phyloP scores from a whole-genome alignment of 2,329 filamentous ascomycete genomes.

The Cladosporium sp. region DNA sequence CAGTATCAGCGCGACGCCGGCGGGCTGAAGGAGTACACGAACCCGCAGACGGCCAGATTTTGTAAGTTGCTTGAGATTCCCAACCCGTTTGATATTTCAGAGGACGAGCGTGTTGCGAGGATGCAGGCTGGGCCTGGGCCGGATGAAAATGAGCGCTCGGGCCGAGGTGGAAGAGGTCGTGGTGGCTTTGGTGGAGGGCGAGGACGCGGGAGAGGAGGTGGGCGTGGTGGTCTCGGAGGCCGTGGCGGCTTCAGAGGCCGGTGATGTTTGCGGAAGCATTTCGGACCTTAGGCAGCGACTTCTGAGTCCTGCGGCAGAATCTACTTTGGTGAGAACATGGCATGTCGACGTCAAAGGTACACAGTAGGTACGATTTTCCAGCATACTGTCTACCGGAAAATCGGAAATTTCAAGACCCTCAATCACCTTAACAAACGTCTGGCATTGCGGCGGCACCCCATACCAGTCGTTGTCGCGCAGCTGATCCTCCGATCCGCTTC shows the following conservation, averaged over 20 bases:
- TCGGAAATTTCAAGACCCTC: too few species aligned
- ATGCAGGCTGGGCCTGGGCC: constrained; percentile 53
- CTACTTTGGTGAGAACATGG: too few species aligned
- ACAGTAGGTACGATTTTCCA: too few species aligned
- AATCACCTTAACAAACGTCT: too few species aligned
- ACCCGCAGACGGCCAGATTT: constrained; percentile 76
- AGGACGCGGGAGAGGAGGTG: constrained; percentile 16
- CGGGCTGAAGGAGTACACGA: constrained; percentile 72
- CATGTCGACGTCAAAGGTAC: too few species aligned
- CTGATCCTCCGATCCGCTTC: too few species aligned
- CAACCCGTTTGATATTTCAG: constrained; percentile 68
- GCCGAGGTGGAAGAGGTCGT: constrained; percentile 19
- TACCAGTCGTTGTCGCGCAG: too few species aligned
- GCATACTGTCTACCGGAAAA: too few species aligned
- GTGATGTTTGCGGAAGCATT: not conserved
- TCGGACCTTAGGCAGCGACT: not conserved
- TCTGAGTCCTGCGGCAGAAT: too few species aligned
- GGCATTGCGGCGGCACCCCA: too few species aligned
- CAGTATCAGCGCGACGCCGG: constrained; percentile 22
- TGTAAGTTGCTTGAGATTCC: constrained; percentile 70
- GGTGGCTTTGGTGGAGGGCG: constrained; percentile 16
- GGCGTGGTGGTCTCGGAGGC: constrained; percentile 9
- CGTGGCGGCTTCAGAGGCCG: constrained; percentile 6
- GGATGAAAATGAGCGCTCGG: constrained; percentile 18
- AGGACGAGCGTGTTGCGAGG: constrained; percentile 60